Evolutionary conservation across 202 grass and related monocot genomes (phyloP), one percentile per base, ranked within the genome.

Genomic region (Bolboschoenoplectus hybrid): DNA sequence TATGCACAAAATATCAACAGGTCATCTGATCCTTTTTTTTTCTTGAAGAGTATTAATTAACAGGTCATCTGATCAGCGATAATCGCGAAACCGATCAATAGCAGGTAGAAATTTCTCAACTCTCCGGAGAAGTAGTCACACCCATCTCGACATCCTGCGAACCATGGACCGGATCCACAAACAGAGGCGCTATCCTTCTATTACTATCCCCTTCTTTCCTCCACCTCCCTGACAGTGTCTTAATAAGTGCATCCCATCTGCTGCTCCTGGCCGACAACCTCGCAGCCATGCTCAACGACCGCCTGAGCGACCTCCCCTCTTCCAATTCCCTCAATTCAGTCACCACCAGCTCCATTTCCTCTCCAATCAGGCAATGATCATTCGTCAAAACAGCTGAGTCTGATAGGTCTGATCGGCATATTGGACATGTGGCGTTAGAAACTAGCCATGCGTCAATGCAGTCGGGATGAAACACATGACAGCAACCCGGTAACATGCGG

Each of bases 371-470:
- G 50, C 82, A 84, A 72, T 84, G 82, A 69, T 84, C 32, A 39
- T 19, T 7, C 1, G 36, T 1, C 1, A 70, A 36, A 0, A 89
- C 50, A 2, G 68, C 14, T 1, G 86, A 19, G 0, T 26, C 69
- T 1, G 88, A 85, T 65, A 97, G 85, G 44, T 93, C 92, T 3
- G 85, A 80, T 75, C 89, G 90, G 89, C 92, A 97, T 70, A 93
- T 82, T 52, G 89, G 94, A 88, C 92, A 94, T 50, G 94, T 94
- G 40, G 77, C 75, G 9, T 87, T 85, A 14, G 11, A 68, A 67
- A 67, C 81, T 39, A 97, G 84, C 92, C 94, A 97, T 4, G 72
- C 81, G 67, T 89, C 89, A 74, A 92, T 92, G 90, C 94, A 94
- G 7, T 52, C 75, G 2, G 81, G 76, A 86, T 97, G 92, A 85